Evolutionary conservation across 106 monocot species (phyloP).

Genomic region (Apostasia ramifera): DNA sequence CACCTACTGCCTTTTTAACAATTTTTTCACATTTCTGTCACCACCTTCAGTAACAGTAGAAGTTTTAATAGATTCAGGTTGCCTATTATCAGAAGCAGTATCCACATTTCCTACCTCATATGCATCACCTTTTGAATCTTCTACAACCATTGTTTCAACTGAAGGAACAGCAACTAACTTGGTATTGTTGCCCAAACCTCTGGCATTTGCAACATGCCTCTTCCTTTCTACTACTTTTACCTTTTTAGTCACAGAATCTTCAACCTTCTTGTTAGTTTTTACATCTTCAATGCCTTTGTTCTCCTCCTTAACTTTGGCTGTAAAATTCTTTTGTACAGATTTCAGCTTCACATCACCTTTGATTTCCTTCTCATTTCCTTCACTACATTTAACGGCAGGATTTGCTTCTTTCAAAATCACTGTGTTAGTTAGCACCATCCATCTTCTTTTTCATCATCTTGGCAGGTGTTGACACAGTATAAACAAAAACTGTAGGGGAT

Average conservation of each 20-base stretch:
- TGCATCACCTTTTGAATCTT: no score
- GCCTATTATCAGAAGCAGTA: no score
- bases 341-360: background rate
- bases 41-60: no score
- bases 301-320: background rate
- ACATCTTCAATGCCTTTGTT: background rate
- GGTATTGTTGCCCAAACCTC: background rate
- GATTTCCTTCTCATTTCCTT: background rate
- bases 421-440: background rate
- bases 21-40: no score
- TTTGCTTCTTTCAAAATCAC: background rate
- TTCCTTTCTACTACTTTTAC: background rate
- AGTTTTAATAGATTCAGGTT: no score
- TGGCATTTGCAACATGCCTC: background rate
- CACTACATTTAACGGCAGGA: background rate
- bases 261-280: background rate
- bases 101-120: no score
- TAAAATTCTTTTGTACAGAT: background rate
- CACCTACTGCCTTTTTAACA: background rate
- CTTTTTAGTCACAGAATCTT: background rate
- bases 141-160: background rate
- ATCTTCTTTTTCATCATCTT: conserved; percentile 1
- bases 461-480: conserved; percentile 4
- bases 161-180: background rate
- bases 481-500: background rate